phyloP scores from a whole-genome alignment of 176 grass and related monocot species.

The Oryza brachyantha region DNA sequence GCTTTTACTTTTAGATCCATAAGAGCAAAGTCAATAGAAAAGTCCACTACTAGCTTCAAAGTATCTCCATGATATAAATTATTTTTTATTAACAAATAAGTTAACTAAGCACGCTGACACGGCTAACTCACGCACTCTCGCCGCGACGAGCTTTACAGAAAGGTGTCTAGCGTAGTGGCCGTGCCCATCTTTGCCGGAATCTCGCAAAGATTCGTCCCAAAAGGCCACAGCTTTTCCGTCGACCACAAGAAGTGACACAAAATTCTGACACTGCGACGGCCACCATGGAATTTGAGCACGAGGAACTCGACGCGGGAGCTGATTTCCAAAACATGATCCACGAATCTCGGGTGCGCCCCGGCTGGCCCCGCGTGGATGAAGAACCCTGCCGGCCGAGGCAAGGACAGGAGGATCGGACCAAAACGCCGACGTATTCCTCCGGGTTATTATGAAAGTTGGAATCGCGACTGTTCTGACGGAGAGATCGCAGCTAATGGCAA shows the following conservation, averaged over 20 bases:
- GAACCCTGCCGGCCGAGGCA: not conserved
- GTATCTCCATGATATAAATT: too few species aligned
- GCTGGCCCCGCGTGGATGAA: not conserved
- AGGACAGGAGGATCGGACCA: not conserved
- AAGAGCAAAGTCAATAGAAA: too few species aligned
- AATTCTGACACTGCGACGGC: not conserved
- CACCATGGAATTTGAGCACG: not conserved
- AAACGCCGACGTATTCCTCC: not conserved
- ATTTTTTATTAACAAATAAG: too few species aligned
- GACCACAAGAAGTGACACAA: not conserved
- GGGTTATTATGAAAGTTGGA: not conserved
- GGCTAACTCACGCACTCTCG: not conserved
- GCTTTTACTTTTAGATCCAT: too few species aligned
- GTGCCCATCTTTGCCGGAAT: slow-evolving; percentile 9
- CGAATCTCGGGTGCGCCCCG: not conserved
- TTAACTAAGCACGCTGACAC: not conserved
- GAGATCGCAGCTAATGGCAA: not conserved
- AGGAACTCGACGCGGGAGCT: not conserved
- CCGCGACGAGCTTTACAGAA: slow-evolving; percentile 1
- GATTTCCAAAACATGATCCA: not conserved
- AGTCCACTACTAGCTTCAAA: too few species aligned
- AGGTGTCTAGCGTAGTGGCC: not conserved
- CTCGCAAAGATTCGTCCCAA: not conserved
- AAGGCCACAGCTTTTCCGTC: not conserved
- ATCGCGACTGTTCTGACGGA: not conserved